A percentile compares a stretch with the other conserved stretches of the same genome.
These are phyloP conservation scores for Podospora appendiculata DNA, from an alignment of 495 filamentous ascomycete species.

Conservation along the genomic window DNA sequence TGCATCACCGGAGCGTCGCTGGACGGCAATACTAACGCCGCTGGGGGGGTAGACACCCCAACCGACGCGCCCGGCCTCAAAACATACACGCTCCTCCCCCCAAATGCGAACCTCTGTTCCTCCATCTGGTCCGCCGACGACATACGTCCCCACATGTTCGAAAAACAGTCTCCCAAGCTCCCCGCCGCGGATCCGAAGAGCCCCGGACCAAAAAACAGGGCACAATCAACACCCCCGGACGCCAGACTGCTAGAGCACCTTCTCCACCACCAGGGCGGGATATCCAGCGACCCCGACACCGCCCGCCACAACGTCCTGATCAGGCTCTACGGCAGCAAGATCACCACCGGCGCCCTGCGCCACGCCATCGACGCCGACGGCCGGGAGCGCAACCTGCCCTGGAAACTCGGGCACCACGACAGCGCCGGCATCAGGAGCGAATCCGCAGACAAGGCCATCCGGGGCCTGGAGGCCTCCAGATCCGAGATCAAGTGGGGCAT, in stretches of 20 bases:
- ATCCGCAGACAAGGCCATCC: too few relatives aligned
- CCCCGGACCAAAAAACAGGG: neutral
- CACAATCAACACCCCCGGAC: neutral
- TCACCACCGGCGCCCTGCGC: conserved; percentile 16
- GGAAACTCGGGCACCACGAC: conserved; percentile 12
- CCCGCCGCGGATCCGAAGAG: neutral
- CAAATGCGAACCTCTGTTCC: neutral
- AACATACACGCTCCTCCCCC: neutral
- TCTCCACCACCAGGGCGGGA: neutral
- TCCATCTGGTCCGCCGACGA: neutral
- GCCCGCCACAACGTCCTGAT: conserved; percentile 30
- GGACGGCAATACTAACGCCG: neutral
- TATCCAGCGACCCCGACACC: neutral
- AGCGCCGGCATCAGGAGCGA: too few relatives aligned
- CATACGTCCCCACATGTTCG: neutral
- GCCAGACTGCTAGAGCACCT: neutral
- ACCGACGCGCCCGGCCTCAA: neutral
- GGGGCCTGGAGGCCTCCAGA: too few relatives aligned
- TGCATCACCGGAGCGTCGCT: neutral
- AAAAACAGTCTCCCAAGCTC: neutral
- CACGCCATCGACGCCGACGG: conserved; percentile 37
- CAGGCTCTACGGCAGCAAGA: conserved; percentile 25
- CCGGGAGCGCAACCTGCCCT: conserved; percentile 28
- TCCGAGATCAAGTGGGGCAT: neutral
- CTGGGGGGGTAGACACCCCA: neutral